These are phyloP conservation scores for Coemansia sp. DNA, from an alignment of 192 early-diverging fungal species.

Conservation along the genomic window DNA sequence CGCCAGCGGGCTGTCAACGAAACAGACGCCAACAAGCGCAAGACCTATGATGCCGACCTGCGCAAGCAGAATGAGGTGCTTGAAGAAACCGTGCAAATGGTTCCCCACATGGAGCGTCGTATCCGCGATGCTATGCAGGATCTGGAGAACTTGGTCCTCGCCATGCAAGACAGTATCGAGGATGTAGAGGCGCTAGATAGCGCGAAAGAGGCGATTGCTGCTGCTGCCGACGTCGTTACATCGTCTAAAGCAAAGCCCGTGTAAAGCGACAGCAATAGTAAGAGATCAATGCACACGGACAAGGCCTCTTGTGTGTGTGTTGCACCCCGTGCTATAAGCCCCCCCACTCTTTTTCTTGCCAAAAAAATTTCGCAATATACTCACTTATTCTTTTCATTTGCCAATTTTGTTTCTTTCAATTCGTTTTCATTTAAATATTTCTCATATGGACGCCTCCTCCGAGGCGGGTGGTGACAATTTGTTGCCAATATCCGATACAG, in stretches of 20 bases:
- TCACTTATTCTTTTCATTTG: neutral
- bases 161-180: neutral
- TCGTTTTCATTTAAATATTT: neutral
- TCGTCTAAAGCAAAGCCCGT: neutral
- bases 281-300: neutral
- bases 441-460: neutral
- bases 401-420: neutral
- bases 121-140: slow-evolving; percentile 43
- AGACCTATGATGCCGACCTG: slow-evolving; percentile 35
- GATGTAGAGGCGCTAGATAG: neutral
- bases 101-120: slow-evolving; percentile 46
- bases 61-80: slow-evolving; percentile 57
- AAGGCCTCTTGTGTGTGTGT: neutral
- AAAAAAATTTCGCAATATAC: neutral
- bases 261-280: neutral
- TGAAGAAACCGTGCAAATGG: slow-evolving; percentile 48
- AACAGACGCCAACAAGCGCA: slow-evolving; percentile 13
- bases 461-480: neutral
- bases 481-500: neutral
- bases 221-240: neutral
- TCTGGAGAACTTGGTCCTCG: slow-evolving; percentile 36
- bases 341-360: neutral
- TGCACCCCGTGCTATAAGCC: neutral
- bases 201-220: slow-evolving; percentile 10
- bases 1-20: neutral